phyloP scores from a whole-genome alignment of 441 rosid genomes.

The Arabidopsis lyrata region DNA sequence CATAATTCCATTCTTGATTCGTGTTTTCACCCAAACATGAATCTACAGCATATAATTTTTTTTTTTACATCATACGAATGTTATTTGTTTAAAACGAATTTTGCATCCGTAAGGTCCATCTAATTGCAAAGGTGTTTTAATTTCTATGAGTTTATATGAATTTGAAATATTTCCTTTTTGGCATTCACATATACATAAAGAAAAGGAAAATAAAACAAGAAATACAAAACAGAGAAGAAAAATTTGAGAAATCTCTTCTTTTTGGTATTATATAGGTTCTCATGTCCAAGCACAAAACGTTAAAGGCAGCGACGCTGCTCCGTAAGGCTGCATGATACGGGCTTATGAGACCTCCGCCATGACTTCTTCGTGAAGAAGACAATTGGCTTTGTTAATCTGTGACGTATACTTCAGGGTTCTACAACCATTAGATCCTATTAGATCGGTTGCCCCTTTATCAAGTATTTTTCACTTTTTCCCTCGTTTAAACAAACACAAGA shows the following conservation, averaged over 20 bases:
- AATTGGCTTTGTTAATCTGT: background rate
- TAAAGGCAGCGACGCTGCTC: background rate
- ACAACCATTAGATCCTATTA: background rate
- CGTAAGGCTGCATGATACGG: background rate
- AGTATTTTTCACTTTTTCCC: background rate
- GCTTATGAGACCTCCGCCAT: background rate
- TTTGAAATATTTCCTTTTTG: too few species aligned
- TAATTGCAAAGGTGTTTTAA: too few species aligned
- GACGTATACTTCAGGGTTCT: background rate
- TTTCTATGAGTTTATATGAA: too few species aligned
- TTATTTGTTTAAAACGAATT: too few species aligned
- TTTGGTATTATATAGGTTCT: background rate
- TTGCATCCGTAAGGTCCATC: too few species aligned
- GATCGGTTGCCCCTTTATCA: slow-evolving; percentile 1
- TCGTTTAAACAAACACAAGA: background rate
- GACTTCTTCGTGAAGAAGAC: slow-evolving; percentile 9
- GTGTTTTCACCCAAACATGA: too few species aligned
- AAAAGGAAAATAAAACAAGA: too few species aligned
- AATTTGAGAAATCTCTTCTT: background rate
- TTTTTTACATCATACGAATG: too few species aligned
- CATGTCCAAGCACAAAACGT: background rate
- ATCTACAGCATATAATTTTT: too few species aligned
- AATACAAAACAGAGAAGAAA: too few species aligned
- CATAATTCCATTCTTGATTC: too few species aligned
- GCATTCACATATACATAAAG: too few species aligned